These are phyloP conservation scores for Pholiota adiposa DNA, from an alignment of 1,284 basidiomycete species.

Conservation along the genomic window DNA sequence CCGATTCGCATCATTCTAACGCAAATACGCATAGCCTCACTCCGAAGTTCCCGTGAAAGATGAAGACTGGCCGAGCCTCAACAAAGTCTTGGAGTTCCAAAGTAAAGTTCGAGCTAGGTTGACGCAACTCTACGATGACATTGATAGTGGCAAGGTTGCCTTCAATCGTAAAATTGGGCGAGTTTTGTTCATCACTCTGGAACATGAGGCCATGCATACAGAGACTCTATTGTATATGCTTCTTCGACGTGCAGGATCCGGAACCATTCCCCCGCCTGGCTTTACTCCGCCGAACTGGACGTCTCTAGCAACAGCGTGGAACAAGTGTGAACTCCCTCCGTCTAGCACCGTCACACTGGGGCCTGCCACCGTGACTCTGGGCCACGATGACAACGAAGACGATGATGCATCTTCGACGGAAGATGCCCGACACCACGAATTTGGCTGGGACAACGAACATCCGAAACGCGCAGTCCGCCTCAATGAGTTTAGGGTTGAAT, in stretches of 20 bases:
- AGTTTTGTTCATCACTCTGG: constrained; percentile 87
- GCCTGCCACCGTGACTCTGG: constrained; percentile 66
- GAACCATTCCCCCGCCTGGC: constrained; percentile 80
- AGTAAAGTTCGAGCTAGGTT: constrained; percentile 76
- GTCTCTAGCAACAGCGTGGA: constrained; percentile 71
- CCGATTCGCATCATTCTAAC: not conserved
- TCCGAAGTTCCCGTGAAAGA: constrained; percentile 84
- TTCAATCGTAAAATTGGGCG: constrained; percentile 76
- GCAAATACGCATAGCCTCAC: constrained; percentile 62
- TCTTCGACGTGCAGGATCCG: constrained; percentile 75
- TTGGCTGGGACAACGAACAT: constrained; percentile 97
- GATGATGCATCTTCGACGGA: constrained; percentile 54
- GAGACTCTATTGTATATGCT: constrained; percentile 97
- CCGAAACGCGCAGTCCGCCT: constrained; percentile 67
- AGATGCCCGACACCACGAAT: constrained; percentile 65
- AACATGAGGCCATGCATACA: constrained; percentile 87
- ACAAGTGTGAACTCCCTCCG: constrained; percentile 47
- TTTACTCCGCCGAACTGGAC: constrained; percentile 81
- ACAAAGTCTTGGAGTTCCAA: constrained; percentile 80
- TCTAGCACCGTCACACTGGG: constrained; percentile 59
- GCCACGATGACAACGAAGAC: constrained; percentile 84
- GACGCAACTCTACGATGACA: constrained; percentile 71
- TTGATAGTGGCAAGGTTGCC: constrained; percentile 58
- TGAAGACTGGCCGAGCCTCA: constrained; percentile 86
- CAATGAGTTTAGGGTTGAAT: constrained; percentile 73